A percentile compares a stretch with the other conserved stretches of the same genome.
phyloP scores from a whole-genome alignment of 75 land plant genomes.

The Chamaecyparis obtusa region DNA sequence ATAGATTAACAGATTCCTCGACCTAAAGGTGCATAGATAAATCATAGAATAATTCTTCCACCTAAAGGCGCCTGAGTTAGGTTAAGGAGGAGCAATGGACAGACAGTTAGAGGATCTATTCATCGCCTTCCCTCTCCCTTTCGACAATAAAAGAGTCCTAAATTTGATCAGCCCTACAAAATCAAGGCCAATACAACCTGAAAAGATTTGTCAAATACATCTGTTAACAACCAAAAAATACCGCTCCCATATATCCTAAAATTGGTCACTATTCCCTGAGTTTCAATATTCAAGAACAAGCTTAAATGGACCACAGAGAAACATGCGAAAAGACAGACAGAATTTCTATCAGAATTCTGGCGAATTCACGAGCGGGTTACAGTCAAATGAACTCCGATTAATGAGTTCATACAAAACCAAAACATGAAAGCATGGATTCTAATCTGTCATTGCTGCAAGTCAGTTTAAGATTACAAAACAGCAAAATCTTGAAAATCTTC shows the following conservation, averaged over 20 bases:
- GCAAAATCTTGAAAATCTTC: neutral
- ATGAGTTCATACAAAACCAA: neutral
- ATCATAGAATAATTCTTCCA: neutral
- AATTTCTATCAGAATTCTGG: neutral
- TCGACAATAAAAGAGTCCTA: neutral
- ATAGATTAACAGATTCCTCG: neutral
- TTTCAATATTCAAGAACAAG: neutral
- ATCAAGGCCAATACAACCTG: neutral
- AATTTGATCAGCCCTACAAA: neutral
- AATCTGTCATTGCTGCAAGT: neutral
- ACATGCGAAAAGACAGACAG: neutral
- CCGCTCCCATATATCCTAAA: neutral
- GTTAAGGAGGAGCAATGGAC: neutral
- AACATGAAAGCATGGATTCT: neutral
- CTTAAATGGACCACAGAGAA: neutral
- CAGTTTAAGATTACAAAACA: neutral
- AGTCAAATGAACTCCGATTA: neutral
- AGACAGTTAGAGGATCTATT: neutral
- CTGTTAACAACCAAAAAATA: neutral
- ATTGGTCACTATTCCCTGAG: neutral
- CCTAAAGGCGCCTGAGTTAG: neutral
- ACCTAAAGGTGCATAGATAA: neutral
- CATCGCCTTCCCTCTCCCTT: neutral
- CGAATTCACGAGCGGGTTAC: neutral
- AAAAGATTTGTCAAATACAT: neutral